Base-by-base conservation (phyloP, 1,139 yeast genomes). In the Candida sp. region DNA sequence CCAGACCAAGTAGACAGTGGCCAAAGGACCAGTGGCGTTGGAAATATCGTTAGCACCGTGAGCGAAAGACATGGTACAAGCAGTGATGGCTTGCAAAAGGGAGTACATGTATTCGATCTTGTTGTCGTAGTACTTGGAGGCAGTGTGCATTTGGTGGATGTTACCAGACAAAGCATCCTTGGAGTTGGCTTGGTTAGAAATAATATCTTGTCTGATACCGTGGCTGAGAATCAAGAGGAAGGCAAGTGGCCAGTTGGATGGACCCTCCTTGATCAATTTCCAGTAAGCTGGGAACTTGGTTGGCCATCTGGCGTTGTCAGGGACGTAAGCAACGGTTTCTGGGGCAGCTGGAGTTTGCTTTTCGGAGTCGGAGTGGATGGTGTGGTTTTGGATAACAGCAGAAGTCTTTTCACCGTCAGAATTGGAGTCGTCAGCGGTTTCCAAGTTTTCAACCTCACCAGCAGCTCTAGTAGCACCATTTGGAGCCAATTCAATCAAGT, bases 11-110 rank as follows among this genome's bases (percentile, higher is more conserved):
- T 85, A 88, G 33, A 87, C 81, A 27, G 92, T 80, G 37, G 92
- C 73, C 61, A 86, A 75, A 33, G 94, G 94, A 58, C 91, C 94
- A 35, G 90, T 83, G 40, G 94, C 93, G 62, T 88, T 88, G 48
- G 93, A 80, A 58, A 88, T 86, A 70, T 88, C 96, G 65, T 88
- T 88, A 42, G 94, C 86, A 55, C 96, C 91, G 63, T 88, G 96
- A 17, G 93, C 90, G 68, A 88, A 86, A 4, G 93, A 86, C 86
- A 87, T 87, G 54, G 92, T 87, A 62, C 86, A 81, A 25, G 96
- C 93, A 49, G 93, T 87, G 55, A 88, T 71, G 48, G 84, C 87
- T 70, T 88, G 96, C 53, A 86, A 73, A 58, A 87, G 74, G 4
- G 94, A 84, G 69, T 83, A 88, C 60, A 88, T 71, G 67, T 79